Conservation (phyloP, 176 grass and related monocot species). For the Raddia guianensis region DNA sequence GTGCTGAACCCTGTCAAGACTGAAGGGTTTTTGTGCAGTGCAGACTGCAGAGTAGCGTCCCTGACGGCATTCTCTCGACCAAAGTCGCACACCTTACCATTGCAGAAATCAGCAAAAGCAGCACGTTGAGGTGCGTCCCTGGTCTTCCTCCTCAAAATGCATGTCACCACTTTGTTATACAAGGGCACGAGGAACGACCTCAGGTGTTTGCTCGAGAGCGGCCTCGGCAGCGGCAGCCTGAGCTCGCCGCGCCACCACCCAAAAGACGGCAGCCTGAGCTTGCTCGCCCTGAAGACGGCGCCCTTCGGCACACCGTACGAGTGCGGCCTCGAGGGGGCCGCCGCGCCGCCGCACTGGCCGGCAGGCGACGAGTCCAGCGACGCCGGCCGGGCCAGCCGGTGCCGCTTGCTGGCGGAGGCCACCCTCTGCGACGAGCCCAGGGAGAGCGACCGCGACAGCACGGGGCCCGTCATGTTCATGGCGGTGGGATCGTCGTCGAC, state of each 20-base stretch:
- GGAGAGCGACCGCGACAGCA: constrained; percentile 19
- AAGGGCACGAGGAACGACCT: constrained; percentile 43
- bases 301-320: neutral
- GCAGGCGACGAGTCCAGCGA: constrained; percentile 22
- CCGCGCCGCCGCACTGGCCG: neutral
- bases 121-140: neutral
- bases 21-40: constrained; percentile 48
- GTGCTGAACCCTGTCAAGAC: too few species aligned
- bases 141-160: neutral
- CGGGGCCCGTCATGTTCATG: neutral
- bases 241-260: neutral
- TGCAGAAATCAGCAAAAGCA: neutral
- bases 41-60: constrained; percentile 50
- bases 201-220: constrained; percentile 28
- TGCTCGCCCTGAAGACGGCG: neutral
- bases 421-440: constrained; percentile 35
- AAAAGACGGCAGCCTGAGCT: constrained; percentile 25
- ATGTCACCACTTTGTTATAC: constrained; percentile 16
- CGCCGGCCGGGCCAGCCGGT: neutral
- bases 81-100: constrained; percentile 25
- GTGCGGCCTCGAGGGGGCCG: neutral
- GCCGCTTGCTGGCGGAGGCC: constrained; percentile 34
- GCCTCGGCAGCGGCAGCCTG: constrained; percentile 14
- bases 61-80: constrained; percentile 39
- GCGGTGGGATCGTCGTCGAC: neutral